Percentiles rank a stretch among this genome's conserved stretches.
Evolutionary conservation across 2,329 filamentous ascomycete species (phyloP).

Genomic region (Paracamarosporium sp.): DNA sequence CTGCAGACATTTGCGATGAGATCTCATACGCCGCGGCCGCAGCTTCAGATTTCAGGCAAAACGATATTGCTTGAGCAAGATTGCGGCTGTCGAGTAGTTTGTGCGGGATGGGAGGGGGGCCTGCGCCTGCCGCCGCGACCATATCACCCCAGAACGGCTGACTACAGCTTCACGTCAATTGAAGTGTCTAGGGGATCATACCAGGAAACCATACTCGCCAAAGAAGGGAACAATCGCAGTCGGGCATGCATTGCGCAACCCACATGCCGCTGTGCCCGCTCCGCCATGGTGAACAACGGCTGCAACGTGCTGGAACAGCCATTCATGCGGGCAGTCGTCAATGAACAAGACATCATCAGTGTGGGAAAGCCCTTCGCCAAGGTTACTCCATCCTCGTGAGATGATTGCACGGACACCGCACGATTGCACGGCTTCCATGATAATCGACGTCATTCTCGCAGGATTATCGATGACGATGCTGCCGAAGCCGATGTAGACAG

Average conservation of each 20-base stretch:
- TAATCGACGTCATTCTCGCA: conserved; percentile 49
- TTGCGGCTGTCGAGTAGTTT: conserved; percentile 26
- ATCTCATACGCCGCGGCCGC: conserved; percentile 23
- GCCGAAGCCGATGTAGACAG: conserved; percentile 65
- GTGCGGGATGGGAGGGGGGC: conserved; percentile 32
- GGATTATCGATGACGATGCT: conserved; percentile 63
- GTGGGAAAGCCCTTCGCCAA: conserved; percentile 31
- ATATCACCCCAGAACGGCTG: conserved; percentile 36
- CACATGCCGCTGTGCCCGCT: conserved; percentile 84
- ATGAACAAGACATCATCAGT: conserved; percentile 49
- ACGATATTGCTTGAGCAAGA: conserved; percentile 30
- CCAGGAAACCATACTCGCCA: conserved; percentile 23
- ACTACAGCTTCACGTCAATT: no score
- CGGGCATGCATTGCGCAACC: conserved; percentile 76
- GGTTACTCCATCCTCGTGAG: conserved; percentile 60
- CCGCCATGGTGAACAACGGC: conserved; percentile 85
- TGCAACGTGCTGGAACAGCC: conserved; percentile 80
- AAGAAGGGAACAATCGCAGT: conserved; percentile 83
- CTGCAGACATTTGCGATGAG: conserved; percentile 27
- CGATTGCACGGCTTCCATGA: conserved; percentile 54
- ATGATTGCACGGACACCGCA: conserved; percentile 56
- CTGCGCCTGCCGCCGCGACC: conserved; percentile 38
- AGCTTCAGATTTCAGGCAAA: conserved; percentile 26
- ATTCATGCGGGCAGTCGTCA: conserved; percentile 83
- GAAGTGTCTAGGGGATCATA: no score